phyloP scores from a whole-genome alignment of 768 basidiomycete species.

The Tricholoma matsutake region DNA sequence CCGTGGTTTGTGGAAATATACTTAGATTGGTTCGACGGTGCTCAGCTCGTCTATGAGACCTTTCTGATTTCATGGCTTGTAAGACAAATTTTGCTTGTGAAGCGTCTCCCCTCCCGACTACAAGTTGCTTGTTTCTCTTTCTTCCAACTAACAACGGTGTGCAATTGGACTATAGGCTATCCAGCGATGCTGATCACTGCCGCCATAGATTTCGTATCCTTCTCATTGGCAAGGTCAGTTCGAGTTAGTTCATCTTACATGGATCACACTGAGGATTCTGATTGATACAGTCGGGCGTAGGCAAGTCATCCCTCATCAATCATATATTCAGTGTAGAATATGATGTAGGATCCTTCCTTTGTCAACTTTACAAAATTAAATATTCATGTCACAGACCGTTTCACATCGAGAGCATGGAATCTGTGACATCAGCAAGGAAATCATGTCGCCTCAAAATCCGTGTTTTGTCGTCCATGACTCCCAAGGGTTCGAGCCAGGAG shows the following conservation, averaged over 20 bases:
- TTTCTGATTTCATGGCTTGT: no score
- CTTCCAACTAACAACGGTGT: no score
- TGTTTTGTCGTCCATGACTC: constrained; percentile 30
- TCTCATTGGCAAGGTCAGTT: not conserved
- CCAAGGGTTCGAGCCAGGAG: constrained; percentile 29
- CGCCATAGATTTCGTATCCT: not conserved
- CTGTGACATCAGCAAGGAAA: constrained; percentile 19
- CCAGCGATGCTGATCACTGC: not conserved
- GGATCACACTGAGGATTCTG: not conserved
- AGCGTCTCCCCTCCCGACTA: no score
- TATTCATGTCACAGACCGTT: not conserved
- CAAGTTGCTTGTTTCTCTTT: no score
- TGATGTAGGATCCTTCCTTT: not conserved
- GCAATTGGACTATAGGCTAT: not conserved
- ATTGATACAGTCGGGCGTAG: not conserved
- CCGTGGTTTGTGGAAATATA: no score
- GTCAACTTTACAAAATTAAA: no score
- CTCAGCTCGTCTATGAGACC: no score
- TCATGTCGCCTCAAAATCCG: constrained; percentile 18
- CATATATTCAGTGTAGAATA: not conserved
- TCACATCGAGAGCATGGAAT: not conserved
- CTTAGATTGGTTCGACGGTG: no score
- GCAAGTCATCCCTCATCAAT: not conserved
- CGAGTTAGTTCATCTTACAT: not conserved
- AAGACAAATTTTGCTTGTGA: no score